These are phyloP conservation scores for Emergomyces orientalis DNA, from an alignment of 2,329 filamentous ascomycete genomes.

Conservation along the genomic window DNA sequence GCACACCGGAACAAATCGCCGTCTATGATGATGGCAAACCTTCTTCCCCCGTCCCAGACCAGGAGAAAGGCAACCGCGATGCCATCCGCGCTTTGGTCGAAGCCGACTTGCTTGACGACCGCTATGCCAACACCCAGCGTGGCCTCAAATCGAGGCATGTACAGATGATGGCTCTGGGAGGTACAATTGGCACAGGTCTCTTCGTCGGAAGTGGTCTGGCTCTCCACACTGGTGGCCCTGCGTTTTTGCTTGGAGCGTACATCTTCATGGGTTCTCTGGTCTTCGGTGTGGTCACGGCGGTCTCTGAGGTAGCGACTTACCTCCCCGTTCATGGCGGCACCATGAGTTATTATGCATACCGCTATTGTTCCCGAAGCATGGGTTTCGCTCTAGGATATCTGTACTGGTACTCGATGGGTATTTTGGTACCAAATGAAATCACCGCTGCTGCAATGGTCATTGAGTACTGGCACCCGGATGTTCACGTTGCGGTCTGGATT, in stretches of 20 bases:
- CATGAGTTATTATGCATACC: slow-evolving; percentile 37
- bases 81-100: slow-evolving; percentile 30
- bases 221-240: slow-evolving; percentile 45
- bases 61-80: slow-evolving; percentile 14
- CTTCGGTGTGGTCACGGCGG: slow-evolving; percentile 41
- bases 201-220: slow-evolving; percentile 48
- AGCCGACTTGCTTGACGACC: slow-evolving; percentile 32
- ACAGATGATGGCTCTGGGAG: slow-evolving; percentile 33
- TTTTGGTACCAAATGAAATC: slow-evolving; percentile 50
- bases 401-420: slow-evolving; percentile 42
- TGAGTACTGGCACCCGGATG: slow-evolving; percentile 47
- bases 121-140: slow-evolving; percentile 33
- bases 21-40: neutral
- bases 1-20: neutral
- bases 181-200: slow-evolving; percentile 39
- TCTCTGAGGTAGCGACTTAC: slow-evolving; percentile 36
- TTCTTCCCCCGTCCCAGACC: slow-evolving; percentile 3
- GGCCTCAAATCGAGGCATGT: slow-evolving; percentile 37
- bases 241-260: slow-evolving; percentile 45
- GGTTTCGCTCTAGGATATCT: slow-evolving; percentile 37
- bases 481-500: slow-evolving; percentile 42
- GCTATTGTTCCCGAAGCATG: slow-evolving; percentile 35
- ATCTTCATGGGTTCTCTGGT: slow-evolving; percentile 41
- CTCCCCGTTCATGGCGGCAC: slow-evolving; percentile 37
- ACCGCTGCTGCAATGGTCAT: slow-evolving; percentile 58